phyloP scores from a whole-genome alignment of 352 stramenopile species.

The Phytophthora citrophthora region DNA sequence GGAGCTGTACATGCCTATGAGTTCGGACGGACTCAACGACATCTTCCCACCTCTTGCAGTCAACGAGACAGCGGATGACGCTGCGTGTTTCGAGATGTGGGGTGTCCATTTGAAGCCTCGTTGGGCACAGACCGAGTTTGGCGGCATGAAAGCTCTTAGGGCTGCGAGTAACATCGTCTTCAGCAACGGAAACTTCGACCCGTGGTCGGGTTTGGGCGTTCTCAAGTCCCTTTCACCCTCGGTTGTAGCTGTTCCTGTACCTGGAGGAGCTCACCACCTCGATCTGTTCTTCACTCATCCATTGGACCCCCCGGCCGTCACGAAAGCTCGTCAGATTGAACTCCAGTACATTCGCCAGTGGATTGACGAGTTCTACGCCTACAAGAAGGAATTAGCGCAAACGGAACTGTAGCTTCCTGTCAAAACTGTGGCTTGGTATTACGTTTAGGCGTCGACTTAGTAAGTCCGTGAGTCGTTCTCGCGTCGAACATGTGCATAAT shows the following conservation, averaged over 20 bases:
- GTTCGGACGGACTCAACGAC: conserved; percentile 46
- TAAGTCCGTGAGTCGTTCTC: conserved; percentile 33
- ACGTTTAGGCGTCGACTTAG: conserved; percentile 30
- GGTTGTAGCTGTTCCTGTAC: conserved; percentile 46
- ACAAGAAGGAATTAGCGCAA: conserved; percentile 23
- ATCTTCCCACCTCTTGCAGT: conserved; percentile 35
- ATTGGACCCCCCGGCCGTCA: conserved; percentile 49
- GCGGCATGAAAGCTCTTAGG: conserved; percentile 52
- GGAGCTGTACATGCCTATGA: conserved; percentile 56
- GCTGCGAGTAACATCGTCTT: conserved; percentile 72
- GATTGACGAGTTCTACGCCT: conserved; percentile 56
- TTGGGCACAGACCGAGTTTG: conserved; percentile 56
- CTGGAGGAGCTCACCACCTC: conserved; percentile 55
- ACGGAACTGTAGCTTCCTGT: conserved; percentile 8
- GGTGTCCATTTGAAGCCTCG: conserved; percentile 50
- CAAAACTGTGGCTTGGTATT: conserved; percentile 34
- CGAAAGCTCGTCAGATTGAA: conserved; percentile 43
- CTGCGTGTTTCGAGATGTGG: conserved; percentile 45
- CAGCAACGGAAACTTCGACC: conserved; percentile 70
- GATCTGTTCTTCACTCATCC: conserved; percentile 68
- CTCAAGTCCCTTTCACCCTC: conserved; percentile 42
- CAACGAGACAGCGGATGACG: conserved; percentile 40
- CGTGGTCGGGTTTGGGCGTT: conserved; percentile 65
- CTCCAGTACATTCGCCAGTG: conserved; percentile 53
- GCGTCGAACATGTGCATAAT: conserved; percentile 26